Base-by-base conservation (phyloP, 2,329 filamentous ascomycete species). In the Penicillium sp. region DNA sequence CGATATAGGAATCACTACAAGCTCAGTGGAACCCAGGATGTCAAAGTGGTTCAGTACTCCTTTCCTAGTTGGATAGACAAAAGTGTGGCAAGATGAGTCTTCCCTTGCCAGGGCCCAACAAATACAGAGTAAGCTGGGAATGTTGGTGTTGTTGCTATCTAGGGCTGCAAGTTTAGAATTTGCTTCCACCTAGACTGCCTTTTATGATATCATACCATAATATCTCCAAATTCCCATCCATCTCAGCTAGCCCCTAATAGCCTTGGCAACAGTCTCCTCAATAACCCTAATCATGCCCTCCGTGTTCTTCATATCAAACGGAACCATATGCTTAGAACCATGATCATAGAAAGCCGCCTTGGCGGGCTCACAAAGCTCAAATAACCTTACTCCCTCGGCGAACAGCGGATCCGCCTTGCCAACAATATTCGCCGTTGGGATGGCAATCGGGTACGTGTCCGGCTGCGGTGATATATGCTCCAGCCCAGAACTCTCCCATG, bases 361-460 rank as follows among this genome's bases (percentile, higher is more conserved):
- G 0, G 51, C 48, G 15, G 61, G 62, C 17, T 69, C 65, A 57
- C 68, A 71, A 37, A 72, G 54, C 7, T 51, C 49, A 49, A 60
- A 63, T 42, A 72, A 49, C 41, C 59, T 58, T 56, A 69, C 50
- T 6, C 64, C 53, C 22, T 61, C 50, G 3, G 58, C 39, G 44
- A 63, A 66, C 31, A 69, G 43, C 10, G 59, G 49, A 61, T 72
- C 69, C 55, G 64, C 58, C 41, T 57, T 61, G 0, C 69, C 69
- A 17, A 69, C 67, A 8, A 72, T 62, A 61, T 72, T 64, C 12
- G 67, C 63, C 15, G 69, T 71, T 3, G 67, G 68, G 24, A 72
- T 69, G n/a, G 34, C 48, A 31, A 66, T 57, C 10, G 54, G 51
- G 34, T 57, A 61, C n/a, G 45, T 53, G 43, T 49, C 53, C 43